Evolutionary conservation across 345 rosid species (phyloP).

Genomic region (Arabidopsis suecica): DNA sequence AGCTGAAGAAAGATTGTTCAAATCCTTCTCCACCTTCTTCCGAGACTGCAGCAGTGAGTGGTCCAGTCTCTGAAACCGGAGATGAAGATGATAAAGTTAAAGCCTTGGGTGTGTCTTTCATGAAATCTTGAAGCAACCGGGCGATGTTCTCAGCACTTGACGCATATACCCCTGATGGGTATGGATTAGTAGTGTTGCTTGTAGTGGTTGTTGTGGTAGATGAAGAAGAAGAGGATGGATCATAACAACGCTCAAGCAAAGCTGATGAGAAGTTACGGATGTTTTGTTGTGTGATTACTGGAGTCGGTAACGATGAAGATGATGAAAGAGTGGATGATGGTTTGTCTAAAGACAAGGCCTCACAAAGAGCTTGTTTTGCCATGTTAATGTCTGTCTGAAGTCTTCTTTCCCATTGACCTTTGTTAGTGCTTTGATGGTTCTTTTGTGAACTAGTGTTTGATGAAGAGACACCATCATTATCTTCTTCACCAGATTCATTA

Average conservation of each 20-base stretch:
- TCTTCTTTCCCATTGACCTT: conserved; percentile 94
- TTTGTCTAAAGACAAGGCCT: conserved; percentile 82
- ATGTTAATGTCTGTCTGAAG: conserved; percentile 88
- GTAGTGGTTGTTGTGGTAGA: conserved; percentile 41
- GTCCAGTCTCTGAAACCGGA: conserved; percentile 41
- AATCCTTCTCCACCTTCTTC: conserved; percentile 40
- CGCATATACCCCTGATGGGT: conserved; percentile 54
- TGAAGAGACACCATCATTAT: conserved; percentile 34
- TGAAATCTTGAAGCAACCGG: conserved; percentile 70
- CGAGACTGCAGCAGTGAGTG: conserved; percentile 24
- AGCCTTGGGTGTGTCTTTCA: conserved; percentile 53
- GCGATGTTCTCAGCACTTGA: conserved; percentile 79
- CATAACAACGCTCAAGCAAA: conserved; percentile 35
- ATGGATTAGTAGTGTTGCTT: conserved; percentile 35
- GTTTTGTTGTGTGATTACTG: conserved; percentile 34
- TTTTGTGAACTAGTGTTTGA: conserved; percentile 39
- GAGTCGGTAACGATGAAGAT: conserved; percentile 32
- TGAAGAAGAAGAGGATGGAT: conserved; percentile 46
- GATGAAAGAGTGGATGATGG: conserved; percentile 38
- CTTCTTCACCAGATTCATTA: conserved; percentile 46
- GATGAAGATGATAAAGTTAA: conserved; percentile 35
- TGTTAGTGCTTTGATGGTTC: conserved; percentile 47
- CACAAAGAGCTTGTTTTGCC: conserved; percentile 84
- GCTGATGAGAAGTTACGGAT: conserved; percentile 37
- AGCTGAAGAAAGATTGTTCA: conserved; percentile 52